A percentile compares a stretch with the other conserved stretches of the same genome.
These are phyloP conservation scores for Nemophila menziesii DNA, from an alignment of 257 asterid species.

Conservation along the genomic window DNA sequence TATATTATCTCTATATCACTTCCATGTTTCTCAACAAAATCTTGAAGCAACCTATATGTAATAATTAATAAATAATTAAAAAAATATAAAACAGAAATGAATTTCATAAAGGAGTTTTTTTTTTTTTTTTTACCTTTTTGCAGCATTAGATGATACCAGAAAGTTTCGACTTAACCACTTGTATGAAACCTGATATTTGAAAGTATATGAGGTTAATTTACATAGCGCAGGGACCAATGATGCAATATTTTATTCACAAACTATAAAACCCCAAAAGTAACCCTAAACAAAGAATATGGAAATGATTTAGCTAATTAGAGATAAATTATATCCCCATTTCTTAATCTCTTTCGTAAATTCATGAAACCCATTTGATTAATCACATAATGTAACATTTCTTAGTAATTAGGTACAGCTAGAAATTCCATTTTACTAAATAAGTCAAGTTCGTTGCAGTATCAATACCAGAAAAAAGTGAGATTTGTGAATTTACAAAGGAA, in stretches of 20 bases:
- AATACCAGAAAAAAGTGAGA: background rate
- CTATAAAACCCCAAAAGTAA: no score
- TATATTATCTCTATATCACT: conserved; percentile 54
- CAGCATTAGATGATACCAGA: conserved; percentile 74
- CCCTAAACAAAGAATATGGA: background rate
- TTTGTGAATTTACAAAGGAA: background rate
- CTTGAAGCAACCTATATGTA: conserved; percentile 57
- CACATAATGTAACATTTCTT: background rate
- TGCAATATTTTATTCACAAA: background rate
- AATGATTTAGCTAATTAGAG: no score
- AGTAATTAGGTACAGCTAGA: no score
- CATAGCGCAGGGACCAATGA: no score
- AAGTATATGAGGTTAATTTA: no score
- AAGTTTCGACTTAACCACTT: conserved; percentile 94
- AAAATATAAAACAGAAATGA: background rate
- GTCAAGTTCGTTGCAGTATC: background rate
- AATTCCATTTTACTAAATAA: background rate
- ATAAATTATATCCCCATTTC: background rate
- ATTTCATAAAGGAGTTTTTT: background rate
- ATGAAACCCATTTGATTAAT: background rate
- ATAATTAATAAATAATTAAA: conserved; percentile 3
- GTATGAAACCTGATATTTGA: conserved; percentile 63
- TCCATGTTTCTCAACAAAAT: conserved; percentile 63
- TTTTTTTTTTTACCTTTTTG: conserved; percentile 51
- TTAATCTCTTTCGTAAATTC: no score